Evolutionary conservation across 2,329 filamentous ascomycete genomes (phyloP).

Genomic region (Microsporum canis): DNA sequence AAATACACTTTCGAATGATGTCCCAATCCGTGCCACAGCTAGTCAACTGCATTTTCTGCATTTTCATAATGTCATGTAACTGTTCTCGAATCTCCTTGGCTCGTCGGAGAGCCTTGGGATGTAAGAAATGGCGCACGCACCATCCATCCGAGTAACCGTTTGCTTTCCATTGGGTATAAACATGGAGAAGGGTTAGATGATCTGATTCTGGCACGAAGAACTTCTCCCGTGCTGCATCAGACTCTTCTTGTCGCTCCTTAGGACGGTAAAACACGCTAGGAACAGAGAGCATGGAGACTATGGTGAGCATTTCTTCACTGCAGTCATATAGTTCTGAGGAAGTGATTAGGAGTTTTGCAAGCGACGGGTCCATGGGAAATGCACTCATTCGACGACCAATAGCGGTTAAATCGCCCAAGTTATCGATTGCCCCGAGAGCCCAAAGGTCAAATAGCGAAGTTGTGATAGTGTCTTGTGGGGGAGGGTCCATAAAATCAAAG

Average conservation of each 20-base stretch:
- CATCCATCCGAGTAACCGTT: conserved; percentile 84
- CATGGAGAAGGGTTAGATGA: conserved; percentile 87
- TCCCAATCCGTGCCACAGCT: conserved; percentile 98
- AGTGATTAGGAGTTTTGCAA: conserved; percentile 90
- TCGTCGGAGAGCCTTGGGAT: conserved; percentile 82
- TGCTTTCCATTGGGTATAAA: conserved; percentile 88
- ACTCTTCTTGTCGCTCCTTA: conserved; percentile 92
- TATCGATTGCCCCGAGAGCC: conserved; percentile 87
- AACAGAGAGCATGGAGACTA: conserved; percentile 95
- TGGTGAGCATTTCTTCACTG: conserved; percentile 95
- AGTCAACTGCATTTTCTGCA: conserved; percentile 77
- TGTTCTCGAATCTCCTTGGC: conserved; percentile 93
- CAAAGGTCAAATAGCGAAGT: conserved; percentile 96
- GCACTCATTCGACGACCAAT: conserved; percentile 89
- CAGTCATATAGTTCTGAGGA: conserved; percentile 81
- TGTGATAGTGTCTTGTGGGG: conserved; percentile 92
- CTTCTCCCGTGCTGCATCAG: conserved; percentile 87
- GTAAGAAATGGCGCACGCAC: conserved; percentile 88
- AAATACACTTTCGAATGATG: conserved; percentile 88
- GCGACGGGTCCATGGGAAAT: conserved; percentile 93
- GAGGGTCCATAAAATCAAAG: conserved; percentile 98
- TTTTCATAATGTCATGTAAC: conserved; percentile 82
- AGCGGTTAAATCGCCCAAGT: conserved; percentile 79
- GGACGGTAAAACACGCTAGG: conserved; percentile 95
- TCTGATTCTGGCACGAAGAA: conserved; percentile 98